A percentile compares a stretch with the other conserved stretches of the same genome.
These are phyloP conservation scores for Ormosia semicastrata DNA, from an alignment of 306 rosid species.

Conservation along the genomic window DNA sequence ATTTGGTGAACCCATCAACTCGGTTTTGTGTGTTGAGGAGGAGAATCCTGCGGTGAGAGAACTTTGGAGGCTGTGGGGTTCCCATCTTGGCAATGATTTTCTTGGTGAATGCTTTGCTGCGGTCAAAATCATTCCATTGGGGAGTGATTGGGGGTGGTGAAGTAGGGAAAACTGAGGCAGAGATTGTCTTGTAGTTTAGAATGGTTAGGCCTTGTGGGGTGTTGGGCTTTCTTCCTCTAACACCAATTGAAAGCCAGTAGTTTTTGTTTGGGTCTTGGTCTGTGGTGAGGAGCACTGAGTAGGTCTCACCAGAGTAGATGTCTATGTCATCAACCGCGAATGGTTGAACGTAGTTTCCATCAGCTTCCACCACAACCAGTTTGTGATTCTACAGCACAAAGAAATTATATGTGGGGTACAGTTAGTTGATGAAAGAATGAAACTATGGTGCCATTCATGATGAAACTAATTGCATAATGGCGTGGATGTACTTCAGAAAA, in stretches of 20 bases:
- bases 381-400: conserved; percentile 58
- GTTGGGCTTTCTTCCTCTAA: conserved; percentile 59
- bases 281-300: conserved; percentile 70
- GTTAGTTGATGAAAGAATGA: neutral
- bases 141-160: conserved; percentile 71
- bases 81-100: conserved; percentile 57
- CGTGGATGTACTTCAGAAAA: neutral
- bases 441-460: neutral
- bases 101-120: conserved; percentile 59
- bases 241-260: conserved; percentile 75
- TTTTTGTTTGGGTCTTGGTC: conserved; percentile 67
- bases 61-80: conserved; percentile 55
- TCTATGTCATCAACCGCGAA: conserved; percentile 60
- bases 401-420: neutral
- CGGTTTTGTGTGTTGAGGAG: conserved; percentile 83
- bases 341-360: conserved; percentile 80
- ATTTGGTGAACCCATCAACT: conserved; percentile 54
- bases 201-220: conserved; percentile 63
- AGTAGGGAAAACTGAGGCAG: conserved; percentile 55
- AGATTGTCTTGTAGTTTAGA: conserved; percentile 54
- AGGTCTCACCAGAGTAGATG: conserved; percentile 82
- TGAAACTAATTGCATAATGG: neutral
- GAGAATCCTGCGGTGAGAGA: conserved; percentile 37
- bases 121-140: conserved; percentile 56
- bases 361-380: conserved; percentile 77